phyloP scores from a whole-genome alignment of 2,329 filamentous ascomycete genomes.

The Hypoxylon sp. region DNA sequence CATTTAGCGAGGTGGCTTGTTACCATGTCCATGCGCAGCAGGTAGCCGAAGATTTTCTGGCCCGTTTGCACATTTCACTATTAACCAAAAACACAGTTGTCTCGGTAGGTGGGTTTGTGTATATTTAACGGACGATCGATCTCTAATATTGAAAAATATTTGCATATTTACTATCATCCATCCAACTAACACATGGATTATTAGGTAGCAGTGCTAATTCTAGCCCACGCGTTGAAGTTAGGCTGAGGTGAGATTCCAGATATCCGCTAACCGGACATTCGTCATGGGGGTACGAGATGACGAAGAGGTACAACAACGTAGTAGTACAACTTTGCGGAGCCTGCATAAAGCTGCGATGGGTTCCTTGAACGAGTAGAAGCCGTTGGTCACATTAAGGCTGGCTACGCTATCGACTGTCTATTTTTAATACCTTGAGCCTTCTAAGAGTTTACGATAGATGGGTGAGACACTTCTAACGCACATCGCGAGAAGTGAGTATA shows the following conservation, averaged over 20 bases:
- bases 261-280: neutral
- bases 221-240: neutral
- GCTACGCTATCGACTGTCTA: neutral
- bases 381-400: neutral
- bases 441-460: neutral
- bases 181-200: neutral
- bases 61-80: neutral
- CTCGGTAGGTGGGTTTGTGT: constrained; percentile 11
- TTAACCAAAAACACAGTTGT: neutral
- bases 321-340: neutral
- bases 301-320: neutral
- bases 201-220: neutral
- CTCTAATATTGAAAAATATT: neutral
- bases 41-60: neutral
- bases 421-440: neutral
- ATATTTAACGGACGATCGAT: neutral
- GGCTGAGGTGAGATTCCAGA: constrained; percentile 1
- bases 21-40: neutral
- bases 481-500: neutral
- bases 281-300: neutral
- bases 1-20: neutral
- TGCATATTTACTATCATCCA: neutral
- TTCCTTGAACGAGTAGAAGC: neutral
- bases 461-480: neutral
- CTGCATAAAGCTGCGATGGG: neutral